phyloP scores from a whole-genome alignment of 129 eudicot species.

The Silybum marianum region DNA sequence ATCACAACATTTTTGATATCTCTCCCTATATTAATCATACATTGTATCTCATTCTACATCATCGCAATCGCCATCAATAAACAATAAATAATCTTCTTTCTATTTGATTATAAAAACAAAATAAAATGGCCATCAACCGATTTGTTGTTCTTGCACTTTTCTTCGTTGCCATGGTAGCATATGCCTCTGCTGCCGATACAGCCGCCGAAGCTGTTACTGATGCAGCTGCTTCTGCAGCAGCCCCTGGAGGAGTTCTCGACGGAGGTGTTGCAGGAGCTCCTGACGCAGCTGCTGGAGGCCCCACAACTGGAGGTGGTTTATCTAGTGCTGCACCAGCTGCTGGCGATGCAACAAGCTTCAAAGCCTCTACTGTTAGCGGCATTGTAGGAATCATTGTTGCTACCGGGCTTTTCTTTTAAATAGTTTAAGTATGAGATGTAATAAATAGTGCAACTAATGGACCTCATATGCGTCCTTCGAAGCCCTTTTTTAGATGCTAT shows the following conservation, averaged over 20 bases:
- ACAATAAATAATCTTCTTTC: slow-evolving; percentile 25
- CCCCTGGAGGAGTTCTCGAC: slow-evolving; percentile 14
- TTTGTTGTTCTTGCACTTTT: slow-evolving; percentile 41
- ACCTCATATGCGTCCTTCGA: slow-evolving; percentile 27
- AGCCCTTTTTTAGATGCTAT: slow-evolving; percentile 23
- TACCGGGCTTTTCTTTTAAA: slow-evolving; percentile 43
- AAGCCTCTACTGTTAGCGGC: slow-evolving; percentile 23
- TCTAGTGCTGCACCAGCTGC: slow-evolving; percentile 14
- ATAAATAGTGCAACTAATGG: slow-evolving; percentile 37
- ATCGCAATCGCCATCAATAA: slow-evolving; percentile 28
- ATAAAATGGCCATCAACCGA: slow-evolving; percentile 51
- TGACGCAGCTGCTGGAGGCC: slow-evolving; percentile 23
- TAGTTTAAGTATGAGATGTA: slow-evolving; percentile 9
- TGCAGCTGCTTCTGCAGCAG: slow-evolving; percentile 2
- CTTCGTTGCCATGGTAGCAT: slow-evolving; percentile 41
- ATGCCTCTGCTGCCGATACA: slow-evolving; percentile 41
- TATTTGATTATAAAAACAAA: slow-evolving; percentile 16
- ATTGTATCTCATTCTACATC: slow-evolving; percentile 11
- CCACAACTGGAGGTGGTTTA: slow-evolving; percentile 18
- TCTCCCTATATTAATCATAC: slow-evolving; percentile 19
- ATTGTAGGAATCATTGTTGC: slow-evolving; percentile 28
- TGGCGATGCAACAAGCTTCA: slow-evolving; percentile 23
- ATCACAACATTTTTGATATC: slow-evolving; percentile 17
- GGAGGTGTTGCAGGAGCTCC: slow-evolving; percentile 12
- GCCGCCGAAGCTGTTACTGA: slow-evolving; percentile 17